phyloP scores from a whole-genome alignment of 2,329 filamentous ascomycete species.

The Thelonectria rubi region DNA sequence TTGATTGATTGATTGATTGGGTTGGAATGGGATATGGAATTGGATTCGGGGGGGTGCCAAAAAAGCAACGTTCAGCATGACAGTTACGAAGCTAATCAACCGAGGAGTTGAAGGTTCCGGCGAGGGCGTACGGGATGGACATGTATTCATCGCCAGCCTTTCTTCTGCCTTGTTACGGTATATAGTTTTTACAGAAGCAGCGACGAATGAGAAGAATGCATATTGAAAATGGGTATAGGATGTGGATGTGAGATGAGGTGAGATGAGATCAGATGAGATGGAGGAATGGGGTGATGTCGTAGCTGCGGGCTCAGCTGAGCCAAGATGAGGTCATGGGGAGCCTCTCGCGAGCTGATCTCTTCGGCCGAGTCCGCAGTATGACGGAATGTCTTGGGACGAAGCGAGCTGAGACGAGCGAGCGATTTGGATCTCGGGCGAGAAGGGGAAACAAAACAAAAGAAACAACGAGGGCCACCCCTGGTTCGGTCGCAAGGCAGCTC shows the following conservation, averaged over 20 bases:
- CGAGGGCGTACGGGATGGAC: slow-evolving; percentile 19
- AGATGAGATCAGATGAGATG: neutral
- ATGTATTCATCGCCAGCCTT: slow-evolving; percentile 19
- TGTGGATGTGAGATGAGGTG: neutral
- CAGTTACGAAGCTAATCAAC: slow-evolving; percentile 37
- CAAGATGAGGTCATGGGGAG: slow-evolving; percentile 1
- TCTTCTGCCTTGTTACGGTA: slow-evolving; percentile 22
- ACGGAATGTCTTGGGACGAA: neutral
- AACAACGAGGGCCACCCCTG: neutral
- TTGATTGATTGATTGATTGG: slow-evolving; percentile 14
- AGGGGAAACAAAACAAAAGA: neutral
- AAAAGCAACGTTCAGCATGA: slow-evolving; percentile 40
- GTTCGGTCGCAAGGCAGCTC: no score
- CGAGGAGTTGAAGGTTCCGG: slow-evolving; percentile 36
- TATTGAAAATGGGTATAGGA: neutral
- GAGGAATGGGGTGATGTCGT: neutral
- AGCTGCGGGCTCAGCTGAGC: neutral
- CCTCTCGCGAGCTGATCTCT: slow-evolving; percentile 1
- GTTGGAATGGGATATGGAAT: slow-evolving; percentile 28
- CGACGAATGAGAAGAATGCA: slow-evolving; percentile 8
- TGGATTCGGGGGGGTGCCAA: slow-evolving; percentile 21
- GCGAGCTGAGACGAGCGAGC: no score
- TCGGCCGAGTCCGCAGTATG: neutral
- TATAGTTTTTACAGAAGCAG: slow-evolving; percentile 22
- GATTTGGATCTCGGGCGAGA: slow-evolving; percentile 4